A percentile compares a stretch with the other conserved stretches of the same genome.
phyloP scores from a whole-genome alignment of 257 asterid genomes.

The Solanum tacnaense region DNA sequence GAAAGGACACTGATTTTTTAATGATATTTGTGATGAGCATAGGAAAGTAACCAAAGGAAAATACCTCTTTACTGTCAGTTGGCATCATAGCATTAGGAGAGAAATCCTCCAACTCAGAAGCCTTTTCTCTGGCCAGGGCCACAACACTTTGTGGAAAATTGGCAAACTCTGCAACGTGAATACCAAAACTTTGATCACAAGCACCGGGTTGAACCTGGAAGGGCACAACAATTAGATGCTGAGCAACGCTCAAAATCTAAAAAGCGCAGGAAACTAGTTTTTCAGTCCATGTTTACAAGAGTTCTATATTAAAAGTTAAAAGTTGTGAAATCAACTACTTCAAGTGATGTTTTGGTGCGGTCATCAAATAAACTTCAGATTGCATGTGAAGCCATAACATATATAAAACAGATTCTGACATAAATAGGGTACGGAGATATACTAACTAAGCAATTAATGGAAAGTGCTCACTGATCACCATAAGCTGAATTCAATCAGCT shows the following conservation, averaged over 20 bases:
- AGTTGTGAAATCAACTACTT: background rate
- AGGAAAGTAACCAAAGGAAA: background rate
- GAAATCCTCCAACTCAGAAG: conserved; percentile 93
- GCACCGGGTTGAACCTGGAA: conserved; percentile 90
- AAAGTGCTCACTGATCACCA: background rate
- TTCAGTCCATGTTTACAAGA: background rate
- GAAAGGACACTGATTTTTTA: background rate
- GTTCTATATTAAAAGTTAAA: background rate
- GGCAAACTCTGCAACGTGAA: conserved; percentile 97
- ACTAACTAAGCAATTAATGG: background rate
- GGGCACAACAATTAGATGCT: background rate
- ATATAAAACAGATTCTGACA: background rate
- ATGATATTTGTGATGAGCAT: background rate
- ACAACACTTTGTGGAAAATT: conserved; percentile 90
- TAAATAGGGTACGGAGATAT: background rate
- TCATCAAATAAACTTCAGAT: background rate
- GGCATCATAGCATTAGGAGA: conserved; percentile 37
- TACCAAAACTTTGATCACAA: conserved; percentile 98
- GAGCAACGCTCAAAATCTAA: background rate
- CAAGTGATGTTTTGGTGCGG: background rate
- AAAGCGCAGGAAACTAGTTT: background rate
- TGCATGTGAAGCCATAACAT: background rate
- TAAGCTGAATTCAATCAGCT: background rate
- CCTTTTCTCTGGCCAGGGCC: conserved; percentile 87
- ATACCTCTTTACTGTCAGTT: conserved; percentile 43